Conservation (phyloP, 768 basidiomycete species). For the Basidioascus undulatus region DNA sequence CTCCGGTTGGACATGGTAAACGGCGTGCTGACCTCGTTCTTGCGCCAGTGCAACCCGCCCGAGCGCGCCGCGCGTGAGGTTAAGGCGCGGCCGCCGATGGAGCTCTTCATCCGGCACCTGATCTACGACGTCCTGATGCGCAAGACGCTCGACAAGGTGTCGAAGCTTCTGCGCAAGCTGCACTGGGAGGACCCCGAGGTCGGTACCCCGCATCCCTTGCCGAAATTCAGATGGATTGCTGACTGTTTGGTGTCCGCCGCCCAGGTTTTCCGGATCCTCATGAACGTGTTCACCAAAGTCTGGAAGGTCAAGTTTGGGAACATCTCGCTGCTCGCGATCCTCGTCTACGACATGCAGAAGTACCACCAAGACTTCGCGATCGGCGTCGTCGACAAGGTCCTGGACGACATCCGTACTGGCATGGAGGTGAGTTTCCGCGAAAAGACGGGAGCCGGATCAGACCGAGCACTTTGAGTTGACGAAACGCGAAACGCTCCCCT, state of each 20-base stretch:
- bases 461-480: no score
- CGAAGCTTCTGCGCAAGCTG: constrained; percentile 74
- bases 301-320: constrained; percentile 93
- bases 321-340: constrained; percentile 69
- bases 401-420: constrained; percentile 75
- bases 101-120: constrained; percentile 87
- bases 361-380: constrained; percentile 78
- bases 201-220: constrained; percentile 1
- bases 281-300: constrained; percentile 85
- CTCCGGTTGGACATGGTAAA: background rate
- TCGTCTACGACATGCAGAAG: constrained; percentile 80
- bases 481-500: background rate
- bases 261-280: constrained; percentile 35
- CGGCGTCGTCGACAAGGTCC: constrained; percentile 71
- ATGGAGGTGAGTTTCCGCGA: constrained; percentile 33
- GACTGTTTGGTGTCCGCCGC: constrained; percentile 8
- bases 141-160: constrained; percentile 84
- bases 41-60: constrained; percentile 71
- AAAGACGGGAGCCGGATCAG: no score
- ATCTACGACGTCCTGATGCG: constrained; percentile 78
- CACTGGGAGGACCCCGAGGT: constrained; percentile 66
- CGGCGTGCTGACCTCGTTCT: background rate
- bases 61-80: constrained; percentile 67
- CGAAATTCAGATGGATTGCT: background rate
- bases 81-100: constrained; percentile 62